Conservation (phyloP, 371 early-diverging fungal species). For the Mortierella sp. region DNA sequence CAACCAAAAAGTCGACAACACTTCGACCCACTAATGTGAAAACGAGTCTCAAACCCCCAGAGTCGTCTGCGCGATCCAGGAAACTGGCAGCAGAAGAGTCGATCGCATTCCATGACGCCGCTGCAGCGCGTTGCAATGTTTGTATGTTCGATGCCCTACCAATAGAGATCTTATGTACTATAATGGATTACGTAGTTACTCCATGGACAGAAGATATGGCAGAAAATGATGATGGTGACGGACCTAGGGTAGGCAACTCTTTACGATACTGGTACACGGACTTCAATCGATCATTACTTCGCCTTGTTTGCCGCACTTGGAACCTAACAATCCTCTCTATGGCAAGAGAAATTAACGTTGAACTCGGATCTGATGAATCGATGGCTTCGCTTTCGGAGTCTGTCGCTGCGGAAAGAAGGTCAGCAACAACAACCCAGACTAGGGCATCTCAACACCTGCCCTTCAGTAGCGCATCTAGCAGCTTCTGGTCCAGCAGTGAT, state of each 20-base stretch:
- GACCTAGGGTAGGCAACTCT: conserved; percentile 12
- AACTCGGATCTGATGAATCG: conserved; percentile 24
- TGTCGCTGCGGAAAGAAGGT: conserved; percentile 4
- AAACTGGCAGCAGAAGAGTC: not conserved
- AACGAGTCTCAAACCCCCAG: not conserved
- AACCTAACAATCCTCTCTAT: conserved; percentile 29
- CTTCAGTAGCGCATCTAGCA: too few species aligned
- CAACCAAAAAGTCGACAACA: not conserved
- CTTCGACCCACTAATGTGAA: not conserved
- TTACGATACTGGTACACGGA: conserved; percentile 23
- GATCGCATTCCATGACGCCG: not conserved
- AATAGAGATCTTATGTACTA: conserved; percentile 27
- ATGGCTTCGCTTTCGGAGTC: conserved; percentile 4
- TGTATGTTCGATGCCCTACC: conserved; percentile 21
- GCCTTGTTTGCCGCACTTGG: conserved; percentile 33
- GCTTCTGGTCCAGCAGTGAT: not conserved
- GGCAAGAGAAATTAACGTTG: conserved; percentile 28
- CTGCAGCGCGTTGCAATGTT: not conserved
- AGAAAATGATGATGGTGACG: conserved; percentile 26
- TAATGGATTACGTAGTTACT: conserved; percentile 17
- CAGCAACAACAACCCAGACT: not conserved
- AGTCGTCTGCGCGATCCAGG: not conserved
- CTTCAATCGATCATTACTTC: conserved; percentile 11
- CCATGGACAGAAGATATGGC: conserved; percentile 2
- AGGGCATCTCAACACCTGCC: not conserved